Evolutionary conservation across 2,329 filamentous ascomycete genomes (phyloP), one percentile per base, ranked within the genome.

Genomic region (Trichophaea hybrida): DNA sequence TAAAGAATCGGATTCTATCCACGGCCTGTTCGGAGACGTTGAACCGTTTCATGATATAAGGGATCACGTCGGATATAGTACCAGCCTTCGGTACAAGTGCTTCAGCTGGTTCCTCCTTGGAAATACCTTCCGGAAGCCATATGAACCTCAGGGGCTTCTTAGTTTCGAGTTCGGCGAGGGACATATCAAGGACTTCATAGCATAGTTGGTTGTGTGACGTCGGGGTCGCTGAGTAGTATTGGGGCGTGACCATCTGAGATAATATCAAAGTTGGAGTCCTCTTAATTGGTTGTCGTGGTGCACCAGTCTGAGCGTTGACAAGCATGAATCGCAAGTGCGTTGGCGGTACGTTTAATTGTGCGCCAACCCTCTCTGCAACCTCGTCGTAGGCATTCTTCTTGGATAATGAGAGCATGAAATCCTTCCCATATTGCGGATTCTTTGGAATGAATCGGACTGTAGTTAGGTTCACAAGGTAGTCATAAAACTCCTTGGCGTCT

Each of bases 161-260:
- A 59, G 87, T 93, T 70, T 98, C 93, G 48, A 94, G 78, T 72
- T 98, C 94, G 31, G 87, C 86, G 51, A 98, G 74, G 68, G 88
- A 95, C 76, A 96, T 94, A 64, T 98, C 93, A 44, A 98, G 75
- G 33, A 97, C 81, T 71, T 98, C 93, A 70, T 90, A 98, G 72
- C 84, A 97, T 56, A 98, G 76, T 0, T 85, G 81, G 72, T 97
- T 91, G 17, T 79, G 80, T 79, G 66, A 83, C 86, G 55, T 84
- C 78, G 66, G 88, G 85, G 8, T 79, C 79, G 65, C 82, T 82
- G 57, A 86, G 87, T 56, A 84, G 81, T 8, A 86, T 84, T 62
- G 81, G 83, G 57, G 61, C 37, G 58, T 60, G 13, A 98, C 77
- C 49, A 97, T 94, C 64, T 81, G 83, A 56, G 80, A 78, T 10